Conservation (phyloP, 1,284 basidiomycete genomes). For the Farysia itapuensis region DNA sequence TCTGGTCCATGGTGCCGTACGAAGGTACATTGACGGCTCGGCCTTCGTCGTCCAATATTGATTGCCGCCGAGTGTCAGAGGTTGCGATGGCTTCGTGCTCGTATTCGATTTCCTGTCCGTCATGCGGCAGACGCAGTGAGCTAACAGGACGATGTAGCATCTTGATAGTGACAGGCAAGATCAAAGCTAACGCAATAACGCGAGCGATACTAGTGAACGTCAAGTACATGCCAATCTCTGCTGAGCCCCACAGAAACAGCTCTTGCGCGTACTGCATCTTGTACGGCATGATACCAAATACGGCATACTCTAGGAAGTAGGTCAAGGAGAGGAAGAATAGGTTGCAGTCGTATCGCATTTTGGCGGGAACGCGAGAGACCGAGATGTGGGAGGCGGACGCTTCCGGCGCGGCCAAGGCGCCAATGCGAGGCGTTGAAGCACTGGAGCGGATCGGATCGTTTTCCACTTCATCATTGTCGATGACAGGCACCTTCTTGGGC, state of each 20-base stretch:
- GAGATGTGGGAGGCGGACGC: conserved; percentile 46
- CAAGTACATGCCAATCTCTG: conserved; percentile 50
- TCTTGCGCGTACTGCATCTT: conserved; percentile 55
- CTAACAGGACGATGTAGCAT: conserved; percentile 44
- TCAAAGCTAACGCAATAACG: conserved; percentile 44
- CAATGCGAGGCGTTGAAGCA: conserved; percentile 5
- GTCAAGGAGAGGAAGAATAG: conserved; percentile 49
- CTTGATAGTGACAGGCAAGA: conserved; percentile 53
- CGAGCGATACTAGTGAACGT: conserved; percentile 46
- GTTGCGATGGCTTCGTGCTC: conserved; percentile 11
- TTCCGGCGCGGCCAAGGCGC: conserved; percentile 15
- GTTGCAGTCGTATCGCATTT: conserved; percentile 45
- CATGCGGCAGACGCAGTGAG: conserved; percentile 32
- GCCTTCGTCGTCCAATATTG: conserved; percentile 31
- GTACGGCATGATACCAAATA: conserved; percentile 50
- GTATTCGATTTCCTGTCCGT: conserved; percentile 18
- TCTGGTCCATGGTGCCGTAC: conserved; percentile 11
- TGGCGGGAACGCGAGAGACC: conserved; percentile 34
- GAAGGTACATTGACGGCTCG: conserved; percentile 8
- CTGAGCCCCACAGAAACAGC: conserved; percentile 51
- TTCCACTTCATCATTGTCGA: conserved; percentile 5
- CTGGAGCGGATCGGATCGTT: conserved; percentile 1
- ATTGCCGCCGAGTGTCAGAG: conserved; percentile 17
- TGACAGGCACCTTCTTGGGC: conserved; percentile 34
- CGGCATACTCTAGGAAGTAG: conserved; percentile 48